These are phyloP conservation scores for Scheffersomyces stipitis DNA, from an alignment of 805 yeast species.

Conservation along the genomic window DNA sequence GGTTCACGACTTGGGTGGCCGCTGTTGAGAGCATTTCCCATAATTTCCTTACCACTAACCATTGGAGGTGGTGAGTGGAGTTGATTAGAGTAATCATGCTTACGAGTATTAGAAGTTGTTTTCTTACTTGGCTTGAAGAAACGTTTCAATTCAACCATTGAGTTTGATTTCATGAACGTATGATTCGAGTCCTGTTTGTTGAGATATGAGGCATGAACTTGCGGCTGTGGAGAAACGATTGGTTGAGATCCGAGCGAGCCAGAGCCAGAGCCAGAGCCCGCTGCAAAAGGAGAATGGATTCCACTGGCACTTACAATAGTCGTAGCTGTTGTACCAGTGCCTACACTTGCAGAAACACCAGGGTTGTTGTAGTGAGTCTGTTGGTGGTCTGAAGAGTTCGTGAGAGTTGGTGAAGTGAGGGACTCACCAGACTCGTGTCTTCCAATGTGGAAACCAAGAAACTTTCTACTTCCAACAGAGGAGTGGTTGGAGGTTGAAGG, in stretches of 20 bases:
- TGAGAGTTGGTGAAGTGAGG: slow-evolving; percentile 33
- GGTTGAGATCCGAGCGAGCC: too few species aligned
- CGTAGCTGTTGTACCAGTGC: too few species aligned
- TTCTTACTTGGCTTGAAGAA: slow-evolving; percentile 62
- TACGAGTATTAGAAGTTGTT: slow-evolving; percentile 13
- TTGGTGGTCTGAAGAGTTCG: slow-evolving; percentile 31
- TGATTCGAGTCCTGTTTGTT: slow-evolving; percentile 27
- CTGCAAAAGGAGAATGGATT: neutral
- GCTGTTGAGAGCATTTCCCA: slow-evolving; percentile 6
- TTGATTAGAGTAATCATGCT: slow-evolving; percentile 18
- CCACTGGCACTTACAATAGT: too few species aligned
- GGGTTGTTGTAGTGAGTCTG: neutral
- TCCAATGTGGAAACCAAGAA: slow-evolving; percentile 43
- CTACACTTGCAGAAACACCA: neutral
- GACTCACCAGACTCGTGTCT: slow-evolving; percentile 41
- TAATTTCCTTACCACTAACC: slow-evolving; percentile 8
- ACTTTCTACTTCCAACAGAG: slow-evolving; percentile 20
- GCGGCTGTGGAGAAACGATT: slow-evolving; percentile 8
- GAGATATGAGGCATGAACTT: slow-evolving; percentile 6
- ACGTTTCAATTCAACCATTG: slow-evolving; percentile 72
- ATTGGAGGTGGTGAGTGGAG: slow-evolving; percentile 32
- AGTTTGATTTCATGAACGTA: slow-evolving; percentile 36
- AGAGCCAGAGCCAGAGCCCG: too few species aligned
- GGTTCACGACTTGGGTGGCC: slow-evolving; percentile 27
- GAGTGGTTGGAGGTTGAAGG: slow-evolving; percentile 34